Evolutionary conservation across 129 eudicot species (phyloP).

Genomic region (Chrysanthemum seticuspe): DNA sequence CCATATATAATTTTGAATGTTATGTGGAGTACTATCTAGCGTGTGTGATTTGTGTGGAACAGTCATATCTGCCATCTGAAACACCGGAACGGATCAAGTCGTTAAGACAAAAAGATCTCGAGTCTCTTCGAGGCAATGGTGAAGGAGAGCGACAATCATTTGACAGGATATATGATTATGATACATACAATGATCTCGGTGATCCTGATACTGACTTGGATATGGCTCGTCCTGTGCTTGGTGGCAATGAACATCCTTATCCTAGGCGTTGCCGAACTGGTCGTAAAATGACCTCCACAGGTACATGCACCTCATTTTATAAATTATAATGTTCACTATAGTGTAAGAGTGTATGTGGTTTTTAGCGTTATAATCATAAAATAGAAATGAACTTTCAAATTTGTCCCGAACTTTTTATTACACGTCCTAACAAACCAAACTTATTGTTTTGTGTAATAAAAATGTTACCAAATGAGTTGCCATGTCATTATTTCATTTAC

Average conservation of each 20-base stretch:
- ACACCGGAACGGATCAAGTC: slow-evolving; percentile 58
- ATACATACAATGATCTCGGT: slow-evolving; percentile 74
- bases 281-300: slow-evolving; percentile 46
- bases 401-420: no score
- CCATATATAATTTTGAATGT: no score
- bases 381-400: no score
- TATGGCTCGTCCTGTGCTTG: slow-evolving; percentile 57
- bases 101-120: slow-evolving; percentile 54
- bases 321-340: no score
- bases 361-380: no score
- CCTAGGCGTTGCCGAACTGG: slow-evolving; percentile 85
- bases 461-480: no score
- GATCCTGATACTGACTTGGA: slow-evolving; percentile 41
- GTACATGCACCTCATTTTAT: slow-evolving; percentile 25
- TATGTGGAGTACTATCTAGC: not conserved
- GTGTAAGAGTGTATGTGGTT: no score
- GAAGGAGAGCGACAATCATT: slow-evolving; percentile 48
- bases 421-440: no score
- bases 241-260: slow-evolving; percentile 54
- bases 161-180: slow-evolving; percentile 81
- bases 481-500: no score
- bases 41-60: not conserved
- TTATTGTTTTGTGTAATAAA: no score
- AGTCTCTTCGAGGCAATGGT: slow-evolving; percentile 53
- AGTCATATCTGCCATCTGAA: slow-evolving; percentile 74